Percentiles rank a stretch among this genome's conserved stretches.
Evolutionary conservation across 2,329 filamentous ascomycete species (phyloP).

Genomic region (Alternaria conjuncta): DNA sequence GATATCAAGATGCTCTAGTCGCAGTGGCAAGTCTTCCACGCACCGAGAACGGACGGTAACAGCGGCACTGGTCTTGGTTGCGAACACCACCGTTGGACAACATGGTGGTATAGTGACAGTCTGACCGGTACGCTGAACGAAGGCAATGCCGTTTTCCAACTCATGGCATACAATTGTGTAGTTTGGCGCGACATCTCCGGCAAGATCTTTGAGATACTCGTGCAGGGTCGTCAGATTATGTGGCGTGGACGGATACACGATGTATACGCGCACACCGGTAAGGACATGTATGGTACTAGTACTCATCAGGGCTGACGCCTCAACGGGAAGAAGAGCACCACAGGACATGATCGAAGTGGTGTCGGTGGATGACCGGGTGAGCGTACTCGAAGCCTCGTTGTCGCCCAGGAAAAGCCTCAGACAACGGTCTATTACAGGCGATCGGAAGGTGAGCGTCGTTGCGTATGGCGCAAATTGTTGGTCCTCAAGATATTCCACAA

Average conservation of each 20-base stretch:
- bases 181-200: background rate
- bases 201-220: background rate
- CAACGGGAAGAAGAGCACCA: background rate
- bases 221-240: background rate
- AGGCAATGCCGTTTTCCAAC: background rate
- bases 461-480: background rate
- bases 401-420: background rate
- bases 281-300: background rate
- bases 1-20: background rate
- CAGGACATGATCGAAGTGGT: conserved; percentile 3
- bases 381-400: background rate
- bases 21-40: background rate
- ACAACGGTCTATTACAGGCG: background rate
- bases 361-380: background rate
- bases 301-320: background rate
- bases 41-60: background rate
- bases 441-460: background rate
- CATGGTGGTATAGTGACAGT: background rate
- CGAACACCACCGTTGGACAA: background rate
- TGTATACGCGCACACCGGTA: background rate
- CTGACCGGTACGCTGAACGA: background rate
- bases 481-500: background rate
- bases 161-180: background rate
- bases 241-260: background rate
- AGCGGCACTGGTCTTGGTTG: background rate